Percentiles rank a stretch among this genome's conserved stretches.
Evolutionary conservation across 2,329 filamentous ascomycete species (phyloP).

Genomic region (Fusarium decemcellulare): DNA sequence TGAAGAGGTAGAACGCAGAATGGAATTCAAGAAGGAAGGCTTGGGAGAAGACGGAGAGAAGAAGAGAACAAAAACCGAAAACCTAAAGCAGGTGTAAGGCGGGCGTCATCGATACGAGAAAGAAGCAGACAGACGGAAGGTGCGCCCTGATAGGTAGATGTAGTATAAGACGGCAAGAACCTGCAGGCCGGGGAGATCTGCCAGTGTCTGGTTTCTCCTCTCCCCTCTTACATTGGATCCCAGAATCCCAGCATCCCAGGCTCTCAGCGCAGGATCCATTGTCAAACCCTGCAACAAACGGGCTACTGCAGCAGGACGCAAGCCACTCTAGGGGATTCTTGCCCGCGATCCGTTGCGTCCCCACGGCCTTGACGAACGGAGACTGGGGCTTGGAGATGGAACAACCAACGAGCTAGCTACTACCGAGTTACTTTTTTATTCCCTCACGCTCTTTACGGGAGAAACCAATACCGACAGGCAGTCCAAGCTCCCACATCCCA

Average conservation of each 20-base stretch:
- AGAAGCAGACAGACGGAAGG: constrained; percentile 13
- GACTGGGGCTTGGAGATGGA: constrained; percentile 13
- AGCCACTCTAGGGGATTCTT: constrained; percentile 38
- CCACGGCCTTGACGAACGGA: constrained; percentile 30
- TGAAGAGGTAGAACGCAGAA: constrained; percentile 16
- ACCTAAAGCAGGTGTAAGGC: constrained; percentile 8
- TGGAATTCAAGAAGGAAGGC: constrained; percentile 32
- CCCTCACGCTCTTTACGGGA: constrained; percentile 18
- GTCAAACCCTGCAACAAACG: constrained; percentile 41
- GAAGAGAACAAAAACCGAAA: constrained; percentile 8
- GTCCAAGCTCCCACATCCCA: constrained; percentile 27
- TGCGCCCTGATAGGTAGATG: constrained; percentile 26
- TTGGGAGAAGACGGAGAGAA: constrained; percentile 11
- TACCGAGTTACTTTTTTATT: constrained; percentile 34
- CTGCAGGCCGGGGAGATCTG: constrained; percentile 14
- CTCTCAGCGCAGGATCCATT: constrained; percentile 23
- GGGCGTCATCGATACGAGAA: constrained; percentile 22
- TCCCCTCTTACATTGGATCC: constrained; percentile 18
- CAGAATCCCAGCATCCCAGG: constrained; percentile 4
- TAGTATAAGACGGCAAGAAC: constrained; percentile 29
- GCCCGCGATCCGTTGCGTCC: constrained; percentile 30
- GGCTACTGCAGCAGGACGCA: constrained; percentile 38
- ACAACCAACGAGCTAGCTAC: constrained; percentile 25
- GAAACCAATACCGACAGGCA: constrained; percentile 27
- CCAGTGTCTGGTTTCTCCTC: constrained; percentile 30